Evolutionary conservation across 495 filamentous ascomycete genomes (phyloP), one percentile per base, ranked within the genome.

Genomic region (Diplogelasinospora grovesii): DNA sequence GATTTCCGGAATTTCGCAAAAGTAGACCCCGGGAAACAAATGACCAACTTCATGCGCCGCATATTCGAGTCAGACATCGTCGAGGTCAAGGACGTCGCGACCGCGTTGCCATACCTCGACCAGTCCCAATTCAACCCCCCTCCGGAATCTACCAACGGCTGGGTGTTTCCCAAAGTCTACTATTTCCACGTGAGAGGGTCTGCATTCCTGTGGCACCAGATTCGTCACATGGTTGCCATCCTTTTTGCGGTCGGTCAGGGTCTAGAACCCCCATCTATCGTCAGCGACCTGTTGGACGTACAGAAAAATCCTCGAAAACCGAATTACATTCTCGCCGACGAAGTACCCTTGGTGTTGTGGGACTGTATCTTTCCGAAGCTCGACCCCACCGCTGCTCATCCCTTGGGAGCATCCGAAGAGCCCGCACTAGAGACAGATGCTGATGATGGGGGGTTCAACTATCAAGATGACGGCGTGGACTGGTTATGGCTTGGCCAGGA

Each of bases 1-100:
- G 93, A 98, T 63, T 97, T 97, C 66, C 79, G 92, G 9, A 98
- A 98, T 56, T 90, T 97, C 65, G 96, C 89, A 71, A 89, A 89
- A 57, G 62, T 95, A 25, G 93, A 98, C 64, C 69, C 78, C 0
- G 75, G 68, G 48, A 96, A 95, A 66, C 85, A 93, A 50, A 81
- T 94, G 42, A 74, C 79, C 15, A 87, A 84, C 48, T 98, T 90
- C 47, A 63, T 77, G 49, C 70, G 92, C 11, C 71, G 75, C 11
- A 84, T 98, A 41, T 84, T 78, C 54, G 76, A 82, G 53, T 74
- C 84, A 3, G 75, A 81, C 54, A 85, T 98, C 46, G 79, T 83
- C 40, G 73, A 81, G 45, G 72, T 87, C 4, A 52, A 77, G 4
- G 67, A 56, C 61, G 52, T 56, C 13, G 69, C 57, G 42, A 63